These are phyloP conservation scores for Dalbergia cochinchinensis DNA, from an alignment of 306 rosid genomes.

Conservation along the genomic window DNA sequence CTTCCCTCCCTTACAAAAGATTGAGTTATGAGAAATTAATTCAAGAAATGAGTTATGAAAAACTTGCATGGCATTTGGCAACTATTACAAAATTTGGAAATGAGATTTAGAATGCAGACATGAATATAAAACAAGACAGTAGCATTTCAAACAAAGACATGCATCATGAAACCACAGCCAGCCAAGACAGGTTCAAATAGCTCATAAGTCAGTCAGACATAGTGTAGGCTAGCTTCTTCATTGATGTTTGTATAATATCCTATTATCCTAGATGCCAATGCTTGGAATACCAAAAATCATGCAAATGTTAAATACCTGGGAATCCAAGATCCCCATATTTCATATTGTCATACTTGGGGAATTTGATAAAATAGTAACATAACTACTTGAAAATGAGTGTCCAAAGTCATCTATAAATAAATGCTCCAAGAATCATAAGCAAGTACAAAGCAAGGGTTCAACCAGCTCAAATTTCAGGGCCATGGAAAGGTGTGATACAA, in stretches of 20 bases:
- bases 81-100: conserved; percentile 24
- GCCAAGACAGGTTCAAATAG: conserved; percentile 15
- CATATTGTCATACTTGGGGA: not conserved
- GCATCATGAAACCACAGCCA: conserved; percentile 29
- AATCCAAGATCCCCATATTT: conserved; percentile 20
- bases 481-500: not conserved
- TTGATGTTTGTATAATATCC: conserved; percentile 6
- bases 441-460: conserved; percentile 26
- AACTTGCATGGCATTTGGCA: not conserved
- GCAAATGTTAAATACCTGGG: conserved; percentile 10
- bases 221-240: conserved; percentile 19
- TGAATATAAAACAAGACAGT: conserved; percentile 22
- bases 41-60: too few relatives aligned
- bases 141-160: conserved; percentile 27
- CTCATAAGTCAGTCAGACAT: conserved; percentile 28
- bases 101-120: conserved; percentile 22
- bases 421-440: conserved; percentile 25
- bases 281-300: not conserved
- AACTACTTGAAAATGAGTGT: conserved; percentile 15
- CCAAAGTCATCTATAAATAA: not conserved
- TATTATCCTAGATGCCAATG: conserved; percentile 18
- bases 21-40: conserved; percentile 40
- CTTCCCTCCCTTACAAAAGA: conserved; percentile 1
- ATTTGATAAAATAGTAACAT: conserved; percentile 13
- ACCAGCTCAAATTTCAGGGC: conserved; percentile 19